phyloP scores from a whole-genome alignment of 345 rosid genomes.

The Melastoma malabathricum region DNA sequence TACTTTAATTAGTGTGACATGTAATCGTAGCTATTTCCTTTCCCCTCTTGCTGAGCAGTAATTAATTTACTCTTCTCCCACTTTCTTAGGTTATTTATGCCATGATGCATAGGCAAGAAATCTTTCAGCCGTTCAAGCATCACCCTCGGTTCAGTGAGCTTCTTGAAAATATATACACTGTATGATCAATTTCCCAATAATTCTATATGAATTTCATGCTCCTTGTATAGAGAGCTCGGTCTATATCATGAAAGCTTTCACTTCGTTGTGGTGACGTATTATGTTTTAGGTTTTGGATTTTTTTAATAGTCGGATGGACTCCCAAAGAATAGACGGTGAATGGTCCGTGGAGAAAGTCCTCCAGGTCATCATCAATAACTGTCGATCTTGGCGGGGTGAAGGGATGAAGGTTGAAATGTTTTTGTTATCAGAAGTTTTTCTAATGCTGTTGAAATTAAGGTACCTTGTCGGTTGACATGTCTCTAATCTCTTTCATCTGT shows the following conservation, averaged over 20 bases:
- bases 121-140: slow-evolving; percentile 76
- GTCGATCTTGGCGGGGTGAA: slow-evolving; percentile 92
- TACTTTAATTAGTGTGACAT: background rate
- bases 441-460: background rate
- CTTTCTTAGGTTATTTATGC: slow-evolving; percentile 75
- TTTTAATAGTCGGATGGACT: slow-evolving; percentile 89
- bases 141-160: slow-evolving; percentile 91
- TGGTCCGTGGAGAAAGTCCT: slow-evolving; percentile 98
- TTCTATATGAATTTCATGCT: background rate
- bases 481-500: slow-evolving; percentile 5
- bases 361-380: slow-evolving; percentile 51
- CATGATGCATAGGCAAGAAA: slow-evolving; percentile 93
- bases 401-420: slow-evolving; percentile 65
- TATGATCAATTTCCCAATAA: slow-evolving; percentile 14
- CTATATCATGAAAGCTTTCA: background rate
- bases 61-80: background rate
- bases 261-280: background rate
- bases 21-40: background rate
- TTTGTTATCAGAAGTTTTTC: background rate
- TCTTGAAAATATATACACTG: slow-evolving; percentile 78
- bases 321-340: slow-evolving; percentile 69
- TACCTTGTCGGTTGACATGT: background rate
- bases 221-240: background rate
- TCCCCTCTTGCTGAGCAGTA: background rate
- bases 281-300: slow-evolving; percentile 67